Evolutionary conservation across 148 eudicot genomes (phyloP).

Genomic region (Silene uniflora): DNA sequence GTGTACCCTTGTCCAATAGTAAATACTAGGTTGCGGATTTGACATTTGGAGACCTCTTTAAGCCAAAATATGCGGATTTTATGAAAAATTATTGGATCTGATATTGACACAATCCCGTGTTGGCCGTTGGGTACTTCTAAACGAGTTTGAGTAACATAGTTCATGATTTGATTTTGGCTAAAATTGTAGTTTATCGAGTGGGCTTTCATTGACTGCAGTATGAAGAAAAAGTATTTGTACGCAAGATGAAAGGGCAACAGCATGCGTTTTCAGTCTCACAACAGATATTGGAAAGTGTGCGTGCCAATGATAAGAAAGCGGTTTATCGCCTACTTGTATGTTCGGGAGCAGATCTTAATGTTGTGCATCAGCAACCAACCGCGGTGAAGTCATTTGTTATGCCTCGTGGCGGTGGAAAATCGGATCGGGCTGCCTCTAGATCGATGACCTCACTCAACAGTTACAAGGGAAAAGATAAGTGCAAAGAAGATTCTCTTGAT

Average conservation of each 20-base stretch:
- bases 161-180: background rate
- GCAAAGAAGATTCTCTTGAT: constrained; percentile 46
- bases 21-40: too few relatives aligned
- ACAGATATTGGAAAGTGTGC: constrained; percentile 80
- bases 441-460: constrained; percentile 27
- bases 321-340: constrained; percentile 78
- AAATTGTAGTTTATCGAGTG: background rate
- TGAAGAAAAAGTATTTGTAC: constrained; percentile 73
- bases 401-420: constrained; percentile 33
- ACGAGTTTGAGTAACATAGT: background rate
- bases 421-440: constrained; percentile 33
- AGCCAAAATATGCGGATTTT: too few relatives aligned
- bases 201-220: constrained; percentile 45
- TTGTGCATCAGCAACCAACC: constrained; percentile 43
- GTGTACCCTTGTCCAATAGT: too few relatives aligned
- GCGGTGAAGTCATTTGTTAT: constrained; percentile 32
- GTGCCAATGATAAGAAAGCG: constrained; percentile 65
- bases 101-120: too few relatives aligned
- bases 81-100: too few relatives aligned
- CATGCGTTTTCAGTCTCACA: constrained; percentile 58
- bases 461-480: constrained; percentile 38
- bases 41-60: too few relatives aligned
- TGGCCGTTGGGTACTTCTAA: background rate
- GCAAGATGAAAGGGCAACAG: constrained; percentile 52
- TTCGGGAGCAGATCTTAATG: constrained; percentile 68